Conservation (phyloP, 768 basidiomycete genomes). For the Boletus subparvulus region DNA sequence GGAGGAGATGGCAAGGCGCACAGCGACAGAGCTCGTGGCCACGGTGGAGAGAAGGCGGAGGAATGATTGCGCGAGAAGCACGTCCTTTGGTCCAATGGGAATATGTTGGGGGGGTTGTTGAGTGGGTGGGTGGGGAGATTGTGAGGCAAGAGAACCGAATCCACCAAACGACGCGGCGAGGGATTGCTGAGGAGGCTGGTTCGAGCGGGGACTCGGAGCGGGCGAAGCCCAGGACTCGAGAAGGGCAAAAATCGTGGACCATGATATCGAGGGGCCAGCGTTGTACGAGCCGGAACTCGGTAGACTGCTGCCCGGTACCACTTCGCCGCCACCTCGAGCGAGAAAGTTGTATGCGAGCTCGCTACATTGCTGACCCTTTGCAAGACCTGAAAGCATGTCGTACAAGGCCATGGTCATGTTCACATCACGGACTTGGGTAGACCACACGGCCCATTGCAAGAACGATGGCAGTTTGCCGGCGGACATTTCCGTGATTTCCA, state of each 20-base stretch:
- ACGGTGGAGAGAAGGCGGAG: slow-evolving; percentile 77
- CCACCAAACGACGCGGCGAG: slow-evolving; percentile 32
- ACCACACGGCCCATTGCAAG: slow-evolving; percentile 89
- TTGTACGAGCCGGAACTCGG: slow-evolving; percentile 38
- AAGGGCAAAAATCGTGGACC: slow-evolving; percentile 71
- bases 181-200: slow-evolving; percentile 44
- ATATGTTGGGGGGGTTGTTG: slow-evolving; percentile 44
- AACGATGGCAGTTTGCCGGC: slow-evolving; percentile 69
- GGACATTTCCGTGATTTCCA: slow-evolving; percentile 60
- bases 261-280: slow-evolving; percentile 64
- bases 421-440: slow-evolving; percentile 69
- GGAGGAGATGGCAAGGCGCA: slow-evolving; percentile 72
- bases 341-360: slow-evolving; percentile 89
- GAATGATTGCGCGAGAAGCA: slow-evolving; percentile 77
- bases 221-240: slow-evolving; percentile 72
- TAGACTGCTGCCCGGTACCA: slow-evolving; percentile 58
- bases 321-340: slow-evolving; percentile 70
- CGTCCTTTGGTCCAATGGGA: slow-evolving; percentile 65
- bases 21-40: slow-evolving; percentile 70
- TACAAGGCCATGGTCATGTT: slow-evolving; percentile 79
- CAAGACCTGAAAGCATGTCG: slow-evolving; percentile 84
- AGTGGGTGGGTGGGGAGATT: slow-evolving; percentile 20
- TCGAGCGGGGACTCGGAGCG: slow-evolving; percentile 47
- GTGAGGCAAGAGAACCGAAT: slow-evolving; percentile 31
- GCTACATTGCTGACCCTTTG: slow-evolving; percentile 82